Conservation (phyloP, 1,284 basidiomycete species). For the Trichosporon sp. region DNA sequence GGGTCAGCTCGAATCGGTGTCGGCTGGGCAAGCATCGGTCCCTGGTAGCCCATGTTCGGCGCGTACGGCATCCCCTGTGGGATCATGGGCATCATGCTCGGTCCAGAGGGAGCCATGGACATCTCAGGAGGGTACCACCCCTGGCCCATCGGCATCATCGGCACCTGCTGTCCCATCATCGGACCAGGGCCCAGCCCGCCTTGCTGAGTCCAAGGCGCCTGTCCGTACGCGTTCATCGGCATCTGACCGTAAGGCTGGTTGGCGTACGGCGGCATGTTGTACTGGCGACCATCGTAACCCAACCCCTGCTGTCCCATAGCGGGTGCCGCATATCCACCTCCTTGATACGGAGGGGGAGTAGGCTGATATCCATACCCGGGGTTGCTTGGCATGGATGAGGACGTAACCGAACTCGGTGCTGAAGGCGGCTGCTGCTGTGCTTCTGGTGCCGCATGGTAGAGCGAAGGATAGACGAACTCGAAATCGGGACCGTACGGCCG, state of each 20-base stretch:
- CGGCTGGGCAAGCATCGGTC: slow-evolving; percentile 41
- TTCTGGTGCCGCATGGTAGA: slow-evolving; percentile 39
- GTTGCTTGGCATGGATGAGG: not conserved
- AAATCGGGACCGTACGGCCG: slow-evolving; percentile 32
- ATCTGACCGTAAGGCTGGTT: slow-evolving; percentile 24
- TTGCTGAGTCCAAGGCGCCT: slow-evolving; percentile 20
- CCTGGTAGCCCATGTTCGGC: slow-evolving; percentile 25
- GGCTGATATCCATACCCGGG: not conserved
- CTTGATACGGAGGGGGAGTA: not conserved
- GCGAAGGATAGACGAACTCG: slow-evolving; percentile 47
- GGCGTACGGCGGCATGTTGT: slow-evolving; percentile 14
- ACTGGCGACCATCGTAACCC: slow-evolving; percentile 1
- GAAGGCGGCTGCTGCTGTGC: slow-evolving; percentile 6
- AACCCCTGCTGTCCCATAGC: not conserved
- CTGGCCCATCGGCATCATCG: slow-evolving; percentile 26
- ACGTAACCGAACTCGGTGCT: not conserved
- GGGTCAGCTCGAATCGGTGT: slow-evolving; percentile 47
- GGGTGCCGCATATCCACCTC: not conserved
- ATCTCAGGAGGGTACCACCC: slow-evolving; percentile 35
- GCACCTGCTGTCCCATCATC: slow-evolving; percentile 21
- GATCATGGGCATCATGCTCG: slow-evolving; percentile 46
- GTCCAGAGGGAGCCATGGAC: slow-evolving; percentile 26
- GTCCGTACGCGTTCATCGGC: slow-evolving; percentile 24
- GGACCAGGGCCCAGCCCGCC: slow-evolving; percentile 6
- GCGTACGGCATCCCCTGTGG: slow-evolving; percentile 45